Conservation (phyloP, 2,329 filamentous ascomycete species). For the Acrocalymma vagum region DNA sequence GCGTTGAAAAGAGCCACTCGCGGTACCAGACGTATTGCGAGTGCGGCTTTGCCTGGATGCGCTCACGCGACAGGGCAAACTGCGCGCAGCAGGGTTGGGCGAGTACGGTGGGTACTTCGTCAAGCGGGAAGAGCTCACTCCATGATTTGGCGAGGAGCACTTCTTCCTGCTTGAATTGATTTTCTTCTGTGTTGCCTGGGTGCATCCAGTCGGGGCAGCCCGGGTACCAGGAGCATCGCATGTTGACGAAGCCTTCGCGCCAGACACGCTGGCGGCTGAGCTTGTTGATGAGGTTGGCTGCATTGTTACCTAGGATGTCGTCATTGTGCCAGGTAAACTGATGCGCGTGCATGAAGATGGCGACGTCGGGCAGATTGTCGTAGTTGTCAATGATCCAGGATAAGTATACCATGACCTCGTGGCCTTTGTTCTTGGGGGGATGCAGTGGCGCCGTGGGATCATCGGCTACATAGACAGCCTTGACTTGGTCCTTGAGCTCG, state of each 20-base stretch:
- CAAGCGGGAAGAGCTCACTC: conserved; percentile 58
- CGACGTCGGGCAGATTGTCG: conserved; percentile 65
- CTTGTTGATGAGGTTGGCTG: conserved; percentile 54
- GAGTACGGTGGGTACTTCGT: conserved; percentile 59
- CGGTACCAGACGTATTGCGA: conserved; percentile 65
- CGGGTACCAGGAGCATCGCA: conserved; percentile 63
- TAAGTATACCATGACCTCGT: conserved; percentile 70
- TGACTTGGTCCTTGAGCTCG: conserved; percentile 58
- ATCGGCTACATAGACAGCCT: conserved; percentile 62
- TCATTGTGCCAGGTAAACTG: conserved; percentile 68
- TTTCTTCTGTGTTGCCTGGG: conserved; percentile 50
- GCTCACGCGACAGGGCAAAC: conserved; percentile 67
- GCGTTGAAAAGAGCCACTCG: conserved; percentile 68
- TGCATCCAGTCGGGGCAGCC: conserved; percentile 66
- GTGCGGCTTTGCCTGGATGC: conserved; percentile 62
- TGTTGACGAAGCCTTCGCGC: conserved; percentile 62
- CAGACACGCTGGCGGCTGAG: conserved; percentile 57
- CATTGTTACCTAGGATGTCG: conserved; percentile 55
- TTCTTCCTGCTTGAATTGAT: conserved; percentile 54
- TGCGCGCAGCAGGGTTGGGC: conserved; percentile 71
- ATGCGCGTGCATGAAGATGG: conserved; percentile 70
- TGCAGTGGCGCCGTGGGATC: conserved; percentile 56
- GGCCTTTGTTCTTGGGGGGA: conserved; percentile 66
- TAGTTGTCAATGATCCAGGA: conserved; percentile 70
- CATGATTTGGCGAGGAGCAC: conserved; percentile 54